These are phyloP conservation scores for Globisporangium megalacanthum DNA, from an alignment of 352 stramenopile genomes.

Conservation along the genomic window DNA sequence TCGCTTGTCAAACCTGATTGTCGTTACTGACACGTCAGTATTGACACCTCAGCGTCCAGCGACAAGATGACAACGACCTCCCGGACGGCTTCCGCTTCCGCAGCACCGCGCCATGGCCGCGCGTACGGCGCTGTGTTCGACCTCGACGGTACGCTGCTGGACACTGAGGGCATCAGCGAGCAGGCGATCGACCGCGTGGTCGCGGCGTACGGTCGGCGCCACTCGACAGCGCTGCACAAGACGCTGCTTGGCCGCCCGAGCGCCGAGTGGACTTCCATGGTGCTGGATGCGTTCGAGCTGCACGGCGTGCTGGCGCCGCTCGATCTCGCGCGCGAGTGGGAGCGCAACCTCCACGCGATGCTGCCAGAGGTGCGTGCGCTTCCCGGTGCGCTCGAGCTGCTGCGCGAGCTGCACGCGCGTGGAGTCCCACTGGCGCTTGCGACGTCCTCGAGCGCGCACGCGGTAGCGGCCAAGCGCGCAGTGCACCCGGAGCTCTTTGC, in stretches of 20 bases:
- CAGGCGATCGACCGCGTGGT: slow-evolving; percentile 50
- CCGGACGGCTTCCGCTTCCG: background rate
- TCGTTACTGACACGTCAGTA: too few species aligned
- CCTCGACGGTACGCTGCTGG: slow-evolving; percentile 78
- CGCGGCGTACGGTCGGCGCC: slow-evolving; percentile 47
- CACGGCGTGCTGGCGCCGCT: slow-evolving; percentile 36
- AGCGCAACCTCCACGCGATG: slow-evolving; percentile 52
- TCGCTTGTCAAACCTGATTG: too few species aligned
- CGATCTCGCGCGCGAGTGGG: slow-evolving; percentile 61
- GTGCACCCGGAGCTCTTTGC: slow-evolving; percentile 71
- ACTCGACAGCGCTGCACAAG: slow-evolving; percentile 65
- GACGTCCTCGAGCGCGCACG: slow-evolving; percentile 60
- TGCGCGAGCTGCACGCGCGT: slow-evolving; percentile 37
- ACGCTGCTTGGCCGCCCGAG: slow-evolving; percentile 63
- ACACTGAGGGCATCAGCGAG: slow-evolving; percentile 72
- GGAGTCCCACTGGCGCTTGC: slow-evolving; percentile 62
- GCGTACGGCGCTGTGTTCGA: slow-evolving; percentile 63
- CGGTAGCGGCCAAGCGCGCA: slow-evolving; percentile 60
- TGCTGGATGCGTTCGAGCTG: slow-evolving; percentile 44
- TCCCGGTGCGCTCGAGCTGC: slow-evolving; percentile 41
- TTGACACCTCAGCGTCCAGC: background rate
- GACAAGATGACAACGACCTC: slow-evolving; percentile 1
- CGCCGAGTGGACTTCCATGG: slow-evolving; percentile 67
- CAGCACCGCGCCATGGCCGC: slow-evolving; percentile 15
- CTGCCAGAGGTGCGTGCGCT: slow-evolving; percentile 46